Evolutionary conservation across 495 filamentous ascomycete species (phyloP), one percentile per base, ranked within the genome.

Genomic region (Terfezia claveryi): DNA sequence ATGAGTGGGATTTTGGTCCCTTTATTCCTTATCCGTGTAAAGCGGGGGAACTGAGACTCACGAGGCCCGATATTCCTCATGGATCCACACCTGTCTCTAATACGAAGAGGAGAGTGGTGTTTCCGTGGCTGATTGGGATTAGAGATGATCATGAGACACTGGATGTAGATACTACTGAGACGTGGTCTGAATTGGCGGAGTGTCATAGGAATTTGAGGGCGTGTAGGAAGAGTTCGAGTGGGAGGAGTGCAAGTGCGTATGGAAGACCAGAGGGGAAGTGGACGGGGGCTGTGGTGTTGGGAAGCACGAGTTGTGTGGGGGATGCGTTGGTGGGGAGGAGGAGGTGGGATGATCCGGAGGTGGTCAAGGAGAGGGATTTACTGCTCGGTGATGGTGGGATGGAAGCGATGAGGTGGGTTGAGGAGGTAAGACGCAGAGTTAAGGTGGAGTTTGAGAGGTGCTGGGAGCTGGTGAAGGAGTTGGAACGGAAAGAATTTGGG

Each of bases 1-100:
- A 89, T 67, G 80, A 88, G 50, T 65, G 74, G 49, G 73, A 78
- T 56, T 79, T 92, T 60, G 41, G 41, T 2, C 41, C 41, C 14
- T 46, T 46, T 46, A 20, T 46, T 20, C 17, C 41, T 14, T 46
- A 46, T 8, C 41, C 41, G 41, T 46, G 41, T 46, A 46, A 46
- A 46, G 12, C 41, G 12, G 41, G 41, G 41, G 41, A 46, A 46
- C 4, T 20, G 41, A 46, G 41, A 46, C 12, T 46, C 41, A 46
- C 41, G 17, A 14, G 41, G 4, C 41, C 41, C 4, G 41, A 46
- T 46, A 46, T 46, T 20, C 41, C 41, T 14, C 41, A 46, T 46
- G 41, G 41, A 20, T 46, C 41, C 1, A 46, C 41, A 4, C 41
- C 41, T 14, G 41, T 46, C 8, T 46, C 41, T 4, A 46, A 46